These are phyloP conservation scores for Nakazawaea peltata DNA, from an alignment of 805 yeast genomes.

Conservation along the genomic window DNA sequence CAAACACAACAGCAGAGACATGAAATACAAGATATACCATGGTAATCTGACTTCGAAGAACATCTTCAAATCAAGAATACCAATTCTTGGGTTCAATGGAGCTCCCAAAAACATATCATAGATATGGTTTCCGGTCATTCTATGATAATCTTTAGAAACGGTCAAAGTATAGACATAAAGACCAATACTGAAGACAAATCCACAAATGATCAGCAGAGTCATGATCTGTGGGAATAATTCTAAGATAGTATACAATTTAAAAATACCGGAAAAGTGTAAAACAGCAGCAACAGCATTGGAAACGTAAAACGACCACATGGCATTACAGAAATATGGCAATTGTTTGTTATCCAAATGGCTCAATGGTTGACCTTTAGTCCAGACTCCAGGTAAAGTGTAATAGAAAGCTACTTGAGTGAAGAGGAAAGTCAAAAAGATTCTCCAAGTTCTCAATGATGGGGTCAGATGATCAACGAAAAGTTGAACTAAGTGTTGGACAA, in stretches of 20 bases:
- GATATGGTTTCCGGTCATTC: constrained; percentile 85
- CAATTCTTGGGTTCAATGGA: constrained; percentile 92
- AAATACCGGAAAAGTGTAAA: constrained; percentile 68
- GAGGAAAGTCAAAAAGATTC: constrained; percentile 64
- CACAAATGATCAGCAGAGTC: constrained; percentile 83
- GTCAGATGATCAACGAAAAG: constrained; percentile 43
- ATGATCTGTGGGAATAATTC: constrained; percentile 87
- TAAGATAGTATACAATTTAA: constrained; percentile 65
- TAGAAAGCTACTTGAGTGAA: constrained; percentile 65
- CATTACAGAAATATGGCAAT: constrained; percentile 90
- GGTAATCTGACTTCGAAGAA: constrained; percentile 96
- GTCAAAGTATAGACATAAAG: constrained; percentile 63
- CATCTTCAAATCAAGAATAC: constrained; percentile 90
- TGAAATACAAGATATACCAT: constrained; percentile 84
- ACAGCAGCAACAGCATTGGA: constrained; percentile 48
- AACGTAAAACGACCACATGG: constrained; percentile 75
- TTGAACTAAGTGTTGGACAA: constrained; percentile 33
- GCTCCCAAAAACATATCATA: constrained; percentile 98
- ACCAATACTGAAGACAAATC: constrained; percentile 58
- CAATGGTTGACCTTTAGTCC: constrained; percentile 94
- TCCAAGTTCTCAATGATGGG: constrained; percentile 58
- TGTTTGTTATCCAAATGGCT: constrained; percentile 72
- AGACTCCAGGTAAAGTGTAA: constrained; percentile 82
- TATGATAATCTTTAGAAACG: constrained; percentile 69
- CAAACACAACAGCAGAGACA: constrained; percentile 64